Conservation (phyloP, 768 basidiomycete species). For the Boletus bicolor region DNA sequence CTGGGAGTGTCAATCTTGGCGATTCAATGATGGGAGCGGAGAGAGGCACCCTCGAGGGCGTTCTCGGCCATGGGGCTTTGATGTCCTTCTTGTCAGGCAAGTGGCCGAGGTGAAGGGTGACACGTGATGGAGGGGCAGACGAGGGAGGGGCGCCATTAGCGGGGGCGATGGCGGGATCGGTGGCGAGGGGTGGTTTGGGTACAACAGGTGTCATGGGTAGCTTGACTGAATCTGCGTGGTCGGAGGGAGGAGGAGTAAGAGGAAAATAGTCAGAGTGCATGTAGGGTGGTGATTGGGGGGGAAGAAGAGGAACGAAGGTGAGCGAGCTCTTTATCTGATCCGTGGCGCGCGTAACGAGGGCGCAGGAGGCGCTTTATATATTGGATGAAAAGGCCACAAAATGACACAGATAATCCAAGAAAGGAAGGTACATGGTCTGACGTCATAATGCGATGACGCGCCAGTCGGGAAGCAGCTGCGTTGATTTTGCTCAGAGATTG, state of each 20-base stretch:
- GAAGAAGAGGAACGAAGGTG: background rate
- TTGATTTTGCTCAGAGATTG: background rate
- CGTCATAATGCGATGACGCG: slow-evolving; percentile 17
- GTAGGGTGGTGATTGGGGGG: background rate
- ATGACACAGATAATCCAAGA: slow-evolving; percentile 14
- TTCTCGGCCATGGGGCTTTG: slow-evolving; percentile 69
- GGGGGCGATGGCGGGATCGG: background rate
- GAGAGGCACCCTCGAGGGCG: slow-evolving; percentile 59
- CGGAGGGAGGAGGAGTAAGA: slow-evolving; percentile 29
- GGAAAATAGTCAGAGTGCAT: slow-evolving; percentile 25
- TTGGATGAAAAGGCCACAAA: slow-evolving; percentile 18
- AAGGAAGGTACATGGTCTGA: slow-evolving; percentile 31
- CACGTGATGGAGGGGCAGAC: slow-evolving; percentile 47
- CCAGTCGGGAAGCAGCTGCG: background rate
- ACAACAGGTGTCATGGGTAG: slow-evolving; percentile 5
- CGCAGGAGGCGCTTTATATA: slow-evolving; percentile 15
- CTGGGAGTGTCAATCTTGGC: background rate
- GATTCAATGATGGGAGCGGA: background rate
- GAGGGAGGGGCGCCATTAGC: slow-evolving; percentile 14
- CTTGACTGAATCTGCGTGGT: slow-evolving; percentile 6
- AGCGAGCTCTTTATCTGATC: slow-evolving; percentile 10
- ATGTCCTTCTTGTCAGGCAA: slow-evolving; percentile 71
- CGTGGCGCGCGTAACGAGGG: background rate
- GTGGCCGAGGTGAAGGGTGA: slow-evolving; percentile 72
- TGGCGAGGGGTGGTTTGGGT: background rate